These are phyloP conservation scores for Calonectria pseudoreteaudii DNA, from an alignment of 2,329 filamentous ascomycete genomes.

Conservation along the genomic window DNA sequence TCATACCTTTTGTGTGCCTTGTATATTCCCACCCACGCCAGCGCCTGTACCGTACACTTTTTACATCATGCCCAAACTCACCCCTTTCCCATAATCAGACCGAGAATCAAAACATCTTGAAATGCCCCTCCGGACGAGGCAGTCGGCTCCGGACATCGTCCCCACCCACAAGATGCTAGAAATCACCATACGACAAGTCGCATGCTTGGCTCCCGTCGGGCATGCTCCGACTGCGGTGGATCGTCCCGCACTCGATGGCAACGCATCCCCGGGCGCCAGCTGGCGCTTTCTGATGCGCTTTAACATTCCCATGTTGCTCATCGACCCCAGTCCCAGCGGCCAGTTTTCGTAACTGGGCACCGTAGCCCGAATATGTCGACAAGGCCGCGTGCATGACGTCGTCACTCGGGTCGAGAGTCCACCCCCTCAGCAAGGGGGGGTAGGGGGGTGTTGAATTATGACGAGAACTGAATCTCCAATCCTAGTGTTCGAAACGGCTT, in stretches of 20 bases:
- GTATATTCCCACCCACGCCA: conserved; percentile 3
- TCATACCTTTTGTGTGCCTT: not conserved
- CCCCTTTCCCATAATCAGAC: conserved; percentile 6
- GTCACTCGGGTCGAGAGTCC: conserved; percentile 19
- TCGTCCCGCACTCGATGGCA: conserved; percentile 17
- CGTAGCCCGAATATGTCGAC: conserved; percentile 19
- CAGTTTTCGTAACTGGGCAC: not conserved
- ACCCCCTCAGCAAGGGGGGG: not conserved
- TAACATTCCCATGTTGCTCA: not conserved
- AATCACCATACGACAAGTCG: not conserved
- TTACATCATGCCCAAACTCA: not conserved
- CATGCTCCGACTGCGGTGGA: conserved; percentile 19
- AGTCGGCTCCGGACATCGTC: not conserved
- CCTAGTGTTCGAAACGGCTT: conserved; percentile 83
- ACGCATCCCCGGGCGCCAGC: not conserved
- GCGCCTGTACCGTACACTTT: not conserved
- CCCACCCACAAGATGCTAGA: not conserved
- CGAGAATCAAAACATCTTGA: not conserved
- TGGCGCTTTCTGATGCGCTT: conserved; percentile 18
- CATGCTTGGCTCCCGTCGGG: conserved; percentile 18
- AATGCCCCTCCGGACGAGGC: not conserved
- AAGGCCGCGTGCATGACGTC: not conserved
- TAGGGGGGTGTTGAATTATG: conserved; percentile 57
- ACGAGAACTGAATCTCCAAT: conserved; percentile 85
- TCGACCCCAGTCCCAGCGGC: conserved; percentile 1